phyloP scores from a whole-genome alignment of 306 rosid genomes.

The Prunus fruticosa region DNA sequence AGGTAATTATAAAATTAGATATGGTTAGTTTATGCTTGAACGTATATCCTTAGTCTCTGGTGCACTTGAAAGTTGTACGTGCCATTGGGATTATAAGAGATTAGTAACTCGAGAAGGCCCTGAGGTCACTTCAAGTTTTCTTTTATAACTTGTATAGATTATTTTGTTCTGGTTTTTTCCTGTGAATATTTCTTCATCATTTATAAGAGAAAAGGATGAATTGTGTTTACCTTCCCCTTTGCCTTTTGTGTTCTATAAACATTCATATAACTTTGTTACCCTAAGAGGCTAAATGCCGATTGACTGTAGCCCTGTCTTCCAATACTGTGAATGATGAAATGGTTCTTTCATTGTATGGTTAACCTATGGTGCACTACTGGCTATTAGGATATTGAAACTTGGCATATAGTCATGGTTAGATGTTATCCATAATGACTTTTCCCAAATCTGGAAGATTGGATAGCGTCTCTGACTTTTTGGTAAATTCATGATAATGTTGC shows the following conservation, averaged over 20 bases:
- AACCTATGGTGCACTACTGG: too few relatives aligned
- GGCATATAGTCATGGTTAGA: too few relatives aligned
- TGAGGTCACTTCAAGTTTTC: background rate
- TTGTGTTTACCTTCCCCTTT: too few relatives aligned
- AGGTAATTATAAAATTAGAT: conserved; percentile 8
- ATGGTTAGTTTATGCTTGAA: background rate
- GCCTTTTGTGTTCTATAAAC: too few relatives aligned
- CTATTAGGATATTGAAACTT: too few relatives aligned
- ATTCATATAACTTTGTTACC: background rate
- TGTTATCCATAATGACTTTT: too few relatives aligned
- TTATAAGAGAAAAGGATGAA: background rate
- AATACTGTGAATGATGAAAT: background rate
- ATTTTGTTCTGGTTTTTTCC: background rate
- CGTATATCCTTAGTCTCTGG: background rate
- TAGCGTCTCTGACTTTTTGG: too few relatives aligned
- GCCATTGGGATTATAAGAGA: background rate
- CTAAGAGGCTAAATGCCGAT: background rate
- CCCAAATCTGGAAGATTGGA: too few relatives aligned
- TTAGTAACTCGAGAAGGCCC: background rate
- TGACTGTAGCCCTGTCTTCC: background rate
- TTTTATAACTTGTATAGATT: background rate
- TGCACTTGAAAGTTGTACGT: background rate
- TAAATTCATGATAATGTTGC: too few relatives aligned
- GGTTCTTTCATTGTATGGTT: background rate
- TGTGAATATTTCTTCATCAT: background rate